Conservation (phyloP, 2,329 filamentous ascomycete species). For the Phialocephala subalpina region DNA sequence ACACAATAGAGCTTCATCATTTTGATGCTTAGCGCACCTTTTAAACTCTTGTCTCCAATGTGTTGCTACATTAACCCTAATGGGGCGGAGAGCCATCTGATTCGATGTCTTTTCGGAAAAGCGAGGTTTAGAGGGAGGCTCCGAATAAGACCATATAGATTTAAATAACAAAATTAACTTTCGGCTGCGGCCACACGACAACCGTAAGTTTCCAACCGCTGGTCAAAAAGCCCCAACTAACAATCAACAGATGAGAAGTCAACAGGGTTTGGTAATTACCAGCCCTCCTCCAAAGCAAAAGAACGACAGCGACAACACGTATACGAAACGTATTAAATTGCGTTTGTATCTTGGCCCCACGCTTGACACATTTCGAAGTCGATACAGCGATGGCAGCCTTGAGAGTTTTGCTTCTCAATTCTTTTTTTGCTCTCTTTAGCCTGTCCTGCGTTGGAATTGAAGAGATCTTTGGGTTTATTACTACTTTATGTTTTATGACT, state of each 20-base stretch:
- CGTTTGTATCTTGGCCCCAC: background rate
- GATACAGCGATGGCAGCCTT: background rate
- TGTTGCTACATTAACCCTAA: background rate
- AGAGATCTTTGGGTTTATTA: no score
- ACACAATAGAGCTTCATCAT: background rate
- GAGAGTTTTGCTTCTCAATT: conserved; percentile 1
- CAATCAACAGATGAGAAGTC: background rate
- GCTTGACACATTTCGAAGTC: background rate
- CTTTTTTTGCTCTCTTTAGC: background rate
- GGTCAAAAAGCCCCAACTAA: background rate
- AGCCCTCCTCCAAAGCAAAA: background rate
- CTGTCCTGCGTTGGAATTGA: no score
- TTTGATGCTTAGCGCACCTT: background rate
- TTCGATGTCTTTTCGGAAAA: background rate
- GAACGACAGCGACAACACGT: background rate
- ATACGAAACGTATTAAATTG: conserved; percentile 2
- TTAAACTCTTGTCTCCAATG: background rate
- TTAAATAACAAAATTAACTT: background rate
- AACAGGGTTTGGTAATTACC: background rate
- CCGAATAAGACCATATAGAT: background rate
- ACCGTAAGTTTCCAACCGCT: background rate
- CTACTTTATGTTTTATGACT: no score
- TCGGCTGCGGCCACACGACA: background rate
- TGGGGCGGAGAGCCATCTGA: background rate
- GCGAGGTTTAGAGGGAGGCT: background rate